These are phyloP conservation scores for Lipomyces kockii DNA, from an alignment of 805 yeast species.

Conservation along the genomic window DNA sequence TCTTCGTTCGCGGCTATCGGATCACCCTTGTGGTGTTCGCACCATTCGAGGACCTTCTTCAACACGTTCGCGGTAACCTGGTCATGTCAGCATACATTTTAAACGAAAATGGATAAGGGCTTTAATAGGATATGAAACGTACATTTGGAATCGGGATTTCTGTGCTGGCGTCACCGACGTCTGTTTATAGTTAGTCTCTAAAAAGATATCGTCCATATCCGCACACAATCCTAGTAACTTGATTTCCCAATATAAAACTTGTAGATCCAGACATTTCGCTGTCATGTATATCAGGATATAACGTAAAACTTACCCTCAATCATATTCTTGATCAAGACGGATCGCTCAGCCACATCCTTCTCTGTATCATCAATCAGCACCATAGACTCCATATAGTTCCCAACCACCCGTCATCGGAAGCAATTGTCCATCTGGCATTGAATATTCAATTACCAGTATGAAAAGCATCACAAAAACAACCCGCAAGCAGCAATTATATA, in stretches of 20 bases:
- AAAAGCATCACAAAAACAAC: neutral
- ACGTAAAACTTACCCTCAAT: slow-evolving; percentile 62
- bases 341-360: slow-evolving; percentile 81
- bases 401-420: neutral
- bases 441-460: neutral
- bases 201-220: neutral
- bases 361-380: slow-evolving; percentile 35
- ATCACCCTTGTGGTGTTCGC: slow-evolving; percentile 85
- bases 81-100: neutral
- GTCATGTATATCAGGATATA: neutral
- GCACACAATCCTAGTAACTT: neutral
- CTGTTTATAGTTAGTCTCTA: slow-evolving; percentile 26
- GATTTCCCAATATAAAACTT: neutral
- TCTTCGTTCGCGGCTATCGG: slow-evolving; percentile 69
- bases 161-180: slow-evolving; percentile 62
- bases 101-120: neutral
- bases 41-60: slow-evolving; percentile 93
- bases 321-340: slow-evolving; percentile 84
- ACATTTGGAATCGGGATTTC: slow-evolving; percentile 90
- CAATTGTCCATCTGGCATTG: neutral
- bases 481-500: neutral
- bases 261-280: neutral
- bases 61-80: slow-evolving; percentile 67
- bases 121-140: slow-evolving; percentile 43
- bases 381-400: neutral